These are phyloP conservation scores for Malus sylvestris DNA, from an alignment of 306 rosid species.

Conservation along the genomic window DNA sequence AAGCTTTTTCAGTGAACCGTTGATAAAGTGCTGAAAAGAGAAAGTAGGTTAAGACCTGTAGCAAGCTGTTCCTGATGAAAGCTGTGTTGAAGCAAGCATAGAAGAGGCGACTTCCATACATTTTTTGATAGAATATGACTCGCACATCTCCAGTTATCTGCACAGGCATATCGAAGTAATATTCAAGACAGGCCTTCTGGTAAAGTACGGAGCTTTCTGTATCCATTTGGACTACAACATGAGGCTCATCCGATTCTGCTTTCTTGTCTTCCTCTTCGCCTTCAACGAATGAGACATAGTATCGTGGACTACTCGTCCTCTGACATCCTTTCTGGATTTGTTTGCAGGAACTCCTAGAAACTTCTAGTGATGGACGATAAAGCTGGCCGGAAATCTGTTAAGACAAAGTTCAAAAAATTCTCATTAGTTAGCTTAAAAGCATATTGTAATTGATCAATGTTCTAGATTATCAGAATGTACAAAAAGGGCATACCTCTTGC, in stretches of 20 bases:
- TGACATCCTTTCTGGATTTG: conserved; percentile 62
- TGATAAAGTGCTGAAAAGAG: neutral
- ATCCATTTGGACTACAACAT: conserved; percentile 80
- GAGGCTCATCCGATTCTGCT: conserved; percentile 47
- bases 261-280: conserved; percentile 26
- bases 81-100: conserved; percentile 90
- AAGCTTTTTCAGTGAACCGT: neutral
- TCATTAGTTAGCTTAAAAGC: neutral
- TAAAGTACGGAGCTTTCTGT: conserved; percentile 72
- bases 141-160: conserved; percentile 84
- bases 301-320: conserved; percentile 58
- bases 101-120: conserved; percentile 90
- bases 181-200: conserved; percentile 76
- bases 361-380: conserved; percentile 65
- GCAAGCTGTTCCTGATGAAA: conserved; percentile 74
- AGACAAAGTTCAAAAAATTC: neutral
- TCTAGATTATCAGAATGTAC: neutral
- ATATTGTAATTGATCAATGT: neutral
- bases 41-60: conserved; percentile 49
- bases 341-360: conserved; percentile 55
- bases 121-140: conserved; percentile 74
- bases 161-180: conserved; percentile 66
- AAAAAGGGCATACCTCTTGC: conserved; percentile 45
- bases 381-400: conserved; percentile 52
- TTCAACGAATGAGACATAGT: conserved; percentile 51